A percentile compares a stretch with the other conserved stretches of the same genome.
Conservation (phyloP, 2,329 filamentous ascomycete genomes). For the Didymella lethalis region DNA sequence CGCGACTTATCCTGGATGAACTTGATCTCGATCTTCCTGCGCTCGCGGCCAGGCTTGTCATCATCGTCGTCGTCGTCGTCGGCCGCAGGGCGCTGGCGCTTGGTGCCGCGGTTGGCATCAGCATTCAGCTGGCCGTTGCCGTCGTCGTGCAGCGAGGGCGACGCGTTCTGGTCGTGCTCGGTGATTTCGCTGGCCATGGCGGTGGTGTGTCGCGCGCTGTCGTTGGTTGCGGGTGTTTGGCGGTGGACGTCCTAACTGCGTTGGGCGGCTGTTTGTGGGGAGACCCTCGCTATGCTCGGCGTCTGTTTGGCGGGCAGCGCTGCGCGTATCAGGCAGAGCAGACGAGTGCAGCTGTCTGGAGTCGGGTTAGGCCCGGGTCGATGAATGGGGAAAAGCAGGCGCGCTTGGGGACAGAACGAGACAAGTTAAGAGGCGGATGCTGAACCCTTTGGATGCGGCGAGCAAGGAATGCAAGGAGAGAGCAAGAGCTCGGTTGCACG, state of each 20-base stretch:
- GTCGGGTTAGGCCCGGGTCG: constrained; percentile 45
- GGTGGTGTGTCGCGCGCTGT: constrained; percentile 45
- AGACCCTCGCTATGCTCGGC: constrained; percentile 34
- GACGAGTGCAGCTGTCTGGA: constrained; percentile 29
- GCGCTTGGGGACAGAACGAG: constrained; percentile 48
- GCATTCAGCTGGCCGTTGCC: constrained; percentile 60
- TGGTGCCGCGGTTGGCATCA: constrained; percentile 80
- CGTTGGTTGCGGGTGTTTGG: constrained; percentile 49
- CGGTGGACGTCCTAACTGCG: constrained; percentile 50
- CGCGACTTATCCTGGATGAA: constrained; percentile 99
- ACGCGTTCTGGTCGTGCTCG: constrained; percentile 61
- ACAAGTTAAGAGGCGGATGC: constrained; percentile 39
- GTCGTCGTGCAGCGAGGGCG: constrained; percentile 60
- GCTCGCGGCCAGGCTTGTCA: constrained; percentile 96
- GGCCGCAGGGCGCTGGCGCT: constrained; percentile 80
- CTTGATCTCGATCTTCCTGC: constrained; percentile 99
- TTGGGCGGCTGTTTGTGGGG: constrained; percentile 48
- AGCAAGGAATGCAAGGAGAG: constrained; percentile 50
- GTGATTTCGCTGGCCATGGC: constrained; percentile 59
- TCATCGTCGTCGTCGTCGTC: constrained; percentile 98
- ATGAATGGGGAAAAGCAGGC: constrained; percentile 50
- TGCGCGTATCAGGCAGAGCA: constrained; percentile 39
- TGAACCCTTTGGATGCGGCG: constrained; percentile 47
- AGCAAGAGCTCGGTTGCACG: constrained; percentile 41
- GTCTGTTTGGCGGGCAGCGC: constrained; percentile 29